A percentile compares a stretch with the other conserved stretches of the same genome.
Conservation (phyloP, 352 stramenopile genomes). For the Thalassiosira hispida region DNA sequence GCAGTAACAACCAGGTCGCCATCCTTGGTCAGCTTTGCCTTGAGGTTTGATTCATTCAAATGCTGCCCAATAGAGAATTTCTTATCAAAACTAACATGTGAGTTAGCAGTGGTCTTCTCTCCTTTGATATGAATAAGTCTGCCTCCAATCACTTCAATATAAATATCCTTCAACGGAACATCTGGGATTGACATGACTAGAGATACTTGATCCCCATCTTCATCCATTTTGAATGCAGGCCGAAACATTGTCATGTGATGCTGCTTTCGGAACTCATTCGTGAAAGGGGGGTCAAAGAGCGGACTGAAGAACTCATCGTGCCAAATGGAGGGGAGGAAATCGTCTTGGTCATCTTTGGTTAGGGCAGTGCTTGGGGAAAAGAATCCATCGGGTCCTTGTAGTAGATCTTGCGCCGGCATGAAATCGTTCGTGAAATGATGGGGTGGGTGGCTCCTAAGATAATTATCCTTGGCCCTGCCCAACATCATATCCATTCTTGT, state of each 20-base stretch:
- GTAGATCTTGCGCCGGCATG: neutral
- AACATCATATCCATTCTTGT: slow-evolving; percentile 20
- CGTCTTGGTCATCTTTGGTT: neutral
- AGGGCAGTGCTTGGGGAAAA: slow-evolving; percentile 11
- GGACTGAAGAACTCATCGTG: slow-evolving; percentile 36
- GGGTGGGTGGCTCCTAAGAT: neutral
- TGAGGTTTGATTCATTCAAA: slow-evolving; percentile 30
- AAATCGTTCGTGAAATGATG: neutral
- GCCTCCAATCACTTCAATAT: slow-evolving; percentile 45
- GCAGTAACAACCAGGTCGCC: slow-evolving; percentile 30
- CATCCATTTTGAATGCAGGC: slow-evolving; percentile 25
- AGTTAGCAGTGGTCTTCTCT: slow-evolving; percentile 12
- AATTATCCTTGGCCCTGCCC: neutral
- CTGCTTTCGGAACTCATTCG: slow-evolving; percentile 20
- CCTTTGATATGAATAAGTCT: slow-evolving; percentile 40
- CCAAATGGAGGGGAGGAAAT: slow-evolving; percentile 10
- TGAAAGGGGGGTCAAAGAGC: slow-evolving; percentile 20
- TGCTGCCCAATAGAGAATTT: slow-evolving; percentile 34
- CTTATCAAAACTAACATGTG: slow-evolving; percentile 43
- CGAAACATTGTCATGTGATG: slow-evolving; percentile 10
- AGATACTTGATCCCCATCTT: slow-evolving; percentile 19
- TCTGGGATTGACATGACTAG: slow-evolving; percentile 34
- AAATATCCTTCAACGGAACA: slow-evolving; percentile 36
- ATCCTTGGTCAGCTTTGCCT: slow-evolving; percentile 30
- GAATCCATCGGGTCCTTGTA: slow-evolving; percentile 21